Percentiles rank a stretch among this genome's conserved stretches.
Conservation (phyloP, 306 rosid genomes). For the Fragaria ananassa region DNA sequence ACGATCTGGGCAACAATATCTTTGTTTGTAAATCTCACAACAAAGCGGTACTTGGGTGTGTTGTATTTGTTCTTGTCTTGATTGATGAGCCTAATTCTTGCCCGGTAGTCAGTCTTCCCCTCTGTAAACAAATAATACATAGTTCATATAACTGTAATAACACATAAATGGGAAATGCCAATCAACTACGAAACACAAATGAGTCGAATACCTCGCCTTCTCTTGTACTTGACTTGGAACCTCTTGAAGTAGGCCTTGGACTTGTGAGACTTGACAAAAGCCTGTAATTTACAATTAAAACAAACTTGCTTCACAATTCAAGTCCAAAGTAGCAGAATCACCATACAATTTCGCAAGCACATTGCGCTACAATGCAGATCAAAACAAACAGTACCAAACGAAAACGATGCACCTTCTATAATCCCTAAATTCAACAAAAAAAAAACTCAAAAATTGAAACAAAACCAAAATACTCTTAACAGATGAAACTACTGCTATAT, state of each 20-base stretch:
- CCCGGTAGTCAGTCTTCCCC: constrained; percentile 91
- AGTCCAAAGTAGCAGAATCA: not conserved
- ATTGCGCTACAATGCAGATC: not conserved
- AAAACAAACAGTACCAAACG: not conserved
- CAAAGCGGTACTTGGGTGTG: constrained; percentile 80
- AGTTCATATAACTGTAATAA: not conserved
- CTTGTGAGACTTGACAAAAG: constrained; percentile 57
- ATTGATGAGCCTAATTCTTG: constrained; percentile 80
- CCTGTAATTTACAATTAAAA: constrained; percentile 27
- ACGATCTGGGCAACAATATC: constrained; percentile 63
- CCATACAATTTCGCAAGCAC: not conserved
- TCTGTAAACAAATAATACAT: constrained; percentile 32
- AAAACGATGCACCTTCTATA: not conserved
- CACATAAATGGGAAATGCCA: not conserved
- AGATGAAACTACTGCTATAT: not conserved
- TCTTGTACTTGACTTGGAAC: constrained; percentile 78
- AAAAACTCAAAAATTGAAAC: not conserved
- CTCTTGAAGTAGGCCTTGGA: constrained; percentile 73
- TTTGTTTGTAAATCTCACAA: constrained; percentile 77
- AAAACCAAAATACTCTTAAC: not conserved
- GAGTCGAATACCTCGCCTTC: constrained; percentile 64
- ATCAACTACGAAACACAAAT: not conserved
- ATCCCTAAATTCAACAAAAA: not conserved
- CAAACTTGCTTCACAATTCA: not conserved
- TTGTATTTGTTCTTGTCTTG: constrained; percentile 92